Base-by-base conservation (phyloP, 2,329 filamentous ascomycete species). In the Nannizziopsis barbatae region DNA sequence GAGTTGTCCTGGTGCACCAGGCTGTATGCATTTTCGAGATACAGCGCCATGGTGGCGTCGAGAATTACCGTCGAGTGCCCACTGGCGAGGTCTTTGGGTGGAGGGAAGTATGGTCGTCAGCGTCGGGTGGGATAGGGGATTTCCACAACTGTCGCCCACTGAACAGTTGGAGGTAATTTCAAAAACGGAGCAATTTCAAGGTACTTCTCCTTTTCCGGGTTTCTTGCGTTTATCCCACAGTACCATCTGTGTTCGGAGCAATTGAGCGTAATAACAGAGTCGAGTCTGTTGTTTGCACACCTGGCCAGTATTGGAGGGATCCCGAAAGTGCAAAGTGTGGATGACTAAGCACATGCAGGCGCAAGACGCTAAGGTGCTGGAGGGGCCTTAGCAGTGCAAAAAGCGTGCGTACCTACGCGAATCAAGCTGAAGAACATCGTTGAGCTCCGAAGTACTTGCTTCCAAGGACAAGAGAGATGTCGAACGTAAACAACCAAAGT, bases 1-100 rank as follows among this genome's bases (percentile, higher is more conserved):
- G 87, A 79, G 76, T 95, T 96, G 79, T 98, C 92, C 78, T 92
- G 82, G 70, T 95, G 89, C 71, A 98, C 87, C 71, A 98, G 73
- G 71, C 87, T 95, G 77, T 96, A 98, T 57, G 92, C 79, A 68
- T 86, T 84, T 67, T 98, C 92, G 55, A 96, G 79, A 68, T 94
- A 96, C 58, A 84, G 84, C 71, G 90, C 84, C 90, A 96, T 98
- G 70, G 58, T 84, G 76, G 15, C 47, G 39, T 20, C 33, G 11
- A 39, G 10, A 20, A 15, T 14, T 22, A 15, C 15, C 7, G 35
- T 14, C n/a, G 14, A 20, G 22, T 32, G 44, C 20, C 22, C 14
- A 18, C 11, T 35, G 31, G 45, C 17, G 15, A 15, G 20, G 38
- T 12, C 15, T 17, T 42, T 15, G 14, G 38, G 39, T 30, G 39